Conservation (phyloP, 2,329 filamentous ascomycete species). For the Penicillium nordicum region DNA sequence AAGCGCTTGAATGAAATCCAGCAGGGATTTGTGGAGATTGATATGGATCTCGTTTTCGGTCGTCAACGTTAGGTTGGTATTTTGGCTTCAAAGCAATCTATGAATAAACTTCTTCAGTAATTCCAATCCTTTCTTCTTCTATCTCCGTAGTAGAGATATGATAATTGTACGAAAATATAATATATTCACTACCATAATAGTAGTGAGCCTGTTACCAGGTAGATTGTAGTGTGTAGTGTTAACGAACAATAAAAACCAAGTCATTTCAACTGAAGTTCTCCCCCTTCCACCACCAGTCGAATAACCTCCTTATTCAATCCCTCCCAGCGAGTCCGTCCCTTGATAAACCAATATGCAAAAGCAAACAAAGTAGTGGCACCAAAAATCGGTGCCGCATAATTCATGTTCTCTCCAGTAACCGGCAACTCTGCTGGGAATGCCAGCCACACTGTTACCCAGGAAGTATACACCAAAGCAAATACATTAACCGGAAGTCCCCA, state of each 20-base stretch:
- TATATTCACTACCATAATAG: not conserved
- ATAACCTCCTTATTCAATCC: conserved; percentile 13
- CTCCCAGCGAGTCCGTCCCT: conserved; percentile 7
- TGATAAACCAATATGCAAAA: conserved; percentile 12
- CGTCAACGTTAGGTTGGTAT: not conserved
- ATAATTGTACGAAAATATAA: not conserved
- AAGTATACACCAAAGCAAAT: conserved; percentile 35
- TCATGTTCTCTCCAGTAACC: conserved; percentile 38
- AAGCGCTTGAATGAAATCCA: not conserved
- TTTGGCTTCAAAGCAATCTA: not conserved
- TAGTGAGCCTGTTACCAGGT: not conserved
- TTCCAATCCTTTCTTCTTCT: not conserved
- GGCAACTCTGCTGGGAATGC: conserved; percentile 36
- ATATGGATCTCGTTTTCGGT: not conserved
- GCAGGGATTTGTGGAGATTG: not conserved
- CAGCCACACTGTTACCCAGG: conserved; percentile 31
- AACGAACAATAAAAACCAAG: not conserved
- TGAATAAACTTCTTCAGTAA: too few relatives aligned
- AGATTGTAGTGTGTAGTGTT: not conserved
- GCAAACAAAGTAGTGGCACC: conserved; percentile 7
- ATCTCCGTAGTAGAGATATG: not conserved
- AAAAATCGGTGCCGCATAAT: conserved; percentile 38
- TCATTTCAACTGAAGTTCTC: conserved; percentile 10
- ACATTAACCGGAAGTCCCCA: conserved; percentile 31
- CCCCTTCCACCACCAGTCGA: conserved; percentile 7